Percentiles rank a stretch among this genome's conserved stretches.
Conservation (phyloP, 1,284 basidiomycete genomes). For the Marasmius oreades region DNA sequence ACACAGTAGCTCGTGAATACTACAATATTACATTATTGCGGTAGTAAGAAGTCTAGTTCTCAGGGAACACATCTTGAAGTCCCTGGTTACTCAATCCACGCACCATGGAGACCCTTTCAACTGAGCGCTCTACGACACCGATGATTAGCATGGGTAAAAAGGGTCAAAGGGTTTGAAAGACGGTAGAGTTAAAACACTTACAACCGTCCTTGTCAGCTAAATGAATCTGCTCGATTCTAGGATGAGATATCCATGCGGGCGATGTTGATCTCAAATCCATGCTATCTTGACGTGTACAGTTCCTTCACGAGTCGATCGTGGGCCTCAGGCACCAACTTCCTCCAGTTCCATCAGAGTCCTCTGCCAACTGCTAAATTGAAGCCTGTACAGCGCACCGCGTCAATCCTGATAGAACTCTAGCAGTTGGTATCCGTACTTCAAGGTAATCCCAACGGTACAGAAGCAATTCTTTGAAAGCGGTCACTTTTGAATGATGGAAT, state of each 20-base stretch:
- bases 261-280: slow-evolving; percentile 31
- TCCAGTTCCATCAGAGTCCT: slow-evolving; percentile 18
- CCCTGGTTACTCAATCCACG: too few relatives aligned
- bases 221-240: slow-evolving; percentile 32
- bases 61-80: too few relatives aligned
- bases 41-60: neutral
- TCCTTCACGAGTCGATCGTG: slow-evolving; percentile 30
- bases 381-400: slow-evolving; percentile 70
- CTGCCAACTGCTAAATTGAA: slow-evolving; percentile 39
- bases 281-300: slow-evolving; percentile 29
- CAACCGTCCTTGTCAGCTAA: slow-evolving; percentile 32
- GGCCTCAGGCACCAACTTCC: slow-evolving; percentile 29
- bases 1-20: neutral
- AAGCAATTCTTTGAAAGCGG: slow-evolving; percentile 71
- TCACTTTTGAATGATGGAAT: slow-evolving; percentile 68
- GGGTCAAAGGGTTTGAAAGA: neutral
- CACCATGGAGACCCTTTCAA: too few relatives aligned
- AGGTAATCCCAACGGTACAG: slow-evolving; percentile 69
- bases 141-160: slow-evolving; percentile 54
- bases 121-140: too few relatives aligned
- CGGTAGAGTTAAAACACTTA: slow-evolving; percentile 20
- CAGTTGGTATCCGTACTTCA: slow-evolving; percentile 61
- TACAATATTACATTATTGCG: neutral
- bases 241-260: slow-evolving; percentile 32
- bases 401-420: slow-evolving; percentile 77